These are phyloP conservation scores for Marchantia paleacea DNA, from an alignment of 225 moss, liverwort and hornwort species.

Conservation along the genomic window DNA sequence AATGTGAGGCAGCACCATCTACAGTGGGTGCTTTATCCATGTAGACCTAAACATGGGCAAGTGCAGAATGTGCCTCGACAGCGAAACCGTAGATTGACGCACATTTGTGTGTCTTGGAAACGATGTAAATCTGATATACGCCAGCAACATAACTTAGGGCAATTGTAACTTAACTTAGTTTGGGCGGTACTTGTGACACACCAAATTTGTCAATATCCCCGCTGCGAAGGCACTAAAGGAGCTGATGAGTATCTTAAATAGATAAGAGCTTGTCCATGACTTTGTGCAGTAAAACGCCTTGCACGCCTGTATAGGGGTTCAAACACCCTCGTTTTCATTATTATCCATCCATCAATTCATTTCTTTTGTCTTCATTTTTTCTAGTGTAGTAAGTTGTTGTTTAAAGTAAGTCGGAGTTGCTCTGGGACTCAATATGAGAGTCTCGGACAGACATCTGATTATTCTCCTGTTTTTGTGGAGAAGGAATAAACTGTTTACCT, in stretches of 20 bases:
- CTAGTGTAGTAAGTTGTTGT: slow-evolving; percentile 21
- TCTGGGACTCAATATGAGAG: slow-evolving; percentile 24
- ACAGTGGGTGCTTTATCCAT: slow-evolving; percentile 18
- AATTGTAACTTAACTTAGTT: slow-evolving; percentile 47
- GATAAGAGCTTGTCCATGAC: slow-evolving; percentile 33
- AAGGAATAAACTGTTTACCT: slow-evolving; percentile 23
- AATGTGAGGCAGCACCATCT: slow-evolving; percentile 27
- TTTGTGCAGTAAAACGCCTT: slow-evolving; percentile 36
- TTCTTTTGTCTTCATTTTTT: slow-evolving; percentile 17
- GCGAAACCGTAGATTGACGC: slow-evolving; percentile 30
- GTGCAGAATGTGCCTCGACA: slow-evolving; percentile 31
- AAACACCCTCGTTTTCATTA: slow-evolving; percentile 36
- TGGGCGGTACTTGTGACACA: slow-evolving; percentile 39
- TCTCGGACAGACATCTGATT: slow-evolving; percentile 12
- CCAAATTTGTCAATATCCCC: slow-evolving; percentile 44
- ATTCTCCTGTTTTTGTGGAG: slow-evolving; percentile 2
- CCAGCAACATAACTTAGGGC: slow-evolving; percentile 32
- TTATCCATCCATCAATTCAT: slow-evolving; percentile 19
- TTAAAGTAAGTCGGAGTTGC: slow-evolving; percentile 3
- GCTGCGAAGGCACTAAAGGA: slow-evolving; percentile 37
- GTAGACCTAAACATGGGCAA: slow-evolving; percentile 33
- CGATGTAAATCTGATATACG: slow-evolving; percentile 44
- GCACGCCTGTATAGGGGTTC: slow-evolving; percentile 52
- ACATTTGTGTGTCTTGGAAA: slow-evolving; percentile 30
- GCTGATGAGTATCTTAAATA: slow-evolving; percentile 31